Evolutionary conservation across 169 alveolate genomes (phyloP).

Genomic region (Perkinsus chesapeaki): DNA sequence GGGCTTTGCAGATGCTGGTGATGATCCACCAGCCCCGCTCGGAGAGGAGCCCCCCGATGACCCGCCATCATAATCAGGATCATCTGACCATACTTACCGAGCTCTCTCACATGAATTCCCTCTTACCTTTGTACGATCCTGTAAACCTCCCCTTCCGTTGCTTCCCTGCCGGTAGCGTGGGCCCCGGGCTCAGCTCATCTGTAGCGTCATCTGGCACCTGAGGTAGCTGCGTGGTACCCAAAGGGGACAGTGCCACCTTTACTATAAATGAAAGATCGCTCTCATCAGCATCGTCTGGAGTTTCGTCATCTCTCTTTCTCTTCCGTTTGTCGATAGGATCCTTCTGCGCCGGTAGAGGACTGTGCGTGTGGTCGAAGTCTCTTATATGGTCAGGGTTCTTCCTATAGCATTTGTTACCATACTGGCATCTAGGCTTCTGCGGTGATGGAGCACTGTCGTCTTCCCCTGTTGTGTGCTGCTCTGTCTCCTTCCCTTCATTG

Average conservation of each 20-base stretch:
- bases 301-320: not conserved
- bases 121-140: not conserved
- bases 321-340: not conserved
- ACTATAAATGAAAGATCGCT: not conserved
- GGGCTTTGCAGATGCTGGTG: not conserved
- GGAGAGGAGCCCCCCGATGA: too few relatives aligned
- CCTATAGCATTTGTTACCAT: not conserved
- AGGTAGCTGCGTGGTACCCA: not conserved
- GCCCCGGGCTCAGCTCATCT: not conserved
- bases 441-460: not conserved
- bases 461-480: not conserved
- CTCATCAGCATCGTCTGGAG: not conserved
- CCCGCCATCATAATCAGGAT: not conserved
- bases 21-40: too few relatives aligned
- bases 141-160: not conserved
- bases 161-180: not conserved
- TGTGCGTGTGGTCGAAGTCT: not conserved
- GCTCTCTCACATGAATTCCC: not conserved
- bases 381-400: not conserved
- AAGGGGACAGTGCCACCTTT: not conserved
- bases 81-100: not conserved
- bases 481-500: not conserved
- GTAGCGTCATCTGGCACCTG: not conserved
- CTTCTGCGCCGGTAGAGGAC: not conserved
- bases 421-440: not conserved